A percentile compares a stretch with the other conserved stretches of the same genome.
Evolutionary conservation across 495 filamentous ascomycete genomes (phyloP).

Genomic region (Entonaema liquescens): DNA sequence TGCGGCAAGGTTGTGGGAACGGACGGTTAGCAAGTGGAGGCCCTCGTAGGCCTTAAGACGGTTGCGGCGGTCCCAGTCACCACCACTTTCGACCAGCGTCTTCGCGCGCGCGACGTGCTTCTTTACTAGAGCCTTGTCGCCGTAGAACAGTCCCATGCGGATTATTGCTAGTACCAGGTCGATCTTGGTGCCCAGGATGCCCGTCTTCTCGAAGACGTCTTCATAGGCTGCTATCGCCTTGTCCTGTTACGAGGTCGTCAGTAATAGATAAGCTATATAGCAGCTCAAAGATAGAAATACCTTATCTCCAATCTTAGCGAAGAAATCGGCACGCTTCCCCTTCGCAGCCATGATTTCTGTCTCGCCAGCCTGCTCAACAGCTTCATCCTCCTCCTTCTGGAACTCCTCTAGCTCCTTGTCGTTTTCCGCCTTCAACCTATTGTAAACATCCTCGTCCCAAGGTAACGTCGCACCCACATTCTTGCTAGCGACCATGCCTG

Average conservation of each 20-base stretch:
- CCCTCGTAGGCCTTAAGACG: constrained; percentile 98
- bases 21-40: constrained; percentile 87
- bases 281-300: constrained; percentile 53
- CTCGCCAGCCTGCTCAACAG: constrained; percentile 92
- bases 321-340: constrained; percentile 95
- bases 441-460: constrained; percentile 91
- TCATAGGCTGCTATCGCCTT: constrained; percentile 92
- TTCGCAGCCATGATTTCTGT: constrained; percentile 91
- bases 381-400: constrained; percentile 95
- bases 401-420: constrained; percentile 88
- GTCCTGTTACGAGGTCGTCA: constrained; percentile 65
- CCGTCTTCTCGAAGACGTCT: constrained; percentile 90
- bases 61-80: constrained; percentile 98
- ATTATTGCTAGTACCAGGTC: constrained; percentile 96
- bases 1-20: constrained; percentile 87
- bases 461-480: constrained; percentile 71
- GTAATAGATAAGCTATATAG: constrained; percentile 12
- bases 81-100: constrained; percentile 88
- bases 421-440: constrained; percentile 85
- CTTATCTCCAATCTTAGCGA: constrained; percentile 94
- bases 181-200: constrained; percentile 94
- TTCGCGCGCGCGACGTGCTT: constrained; percentile 92
- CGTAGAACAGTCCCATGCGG: constrained; percentile 93
- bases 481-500: constrained; percentile 76
- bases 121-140: constrained; percentile 87